These are phyloP conservation scores for Erythrophleum ivorense DNA, from an alignment of 331 rosid species.

Conservation along the genomic window DNA sequence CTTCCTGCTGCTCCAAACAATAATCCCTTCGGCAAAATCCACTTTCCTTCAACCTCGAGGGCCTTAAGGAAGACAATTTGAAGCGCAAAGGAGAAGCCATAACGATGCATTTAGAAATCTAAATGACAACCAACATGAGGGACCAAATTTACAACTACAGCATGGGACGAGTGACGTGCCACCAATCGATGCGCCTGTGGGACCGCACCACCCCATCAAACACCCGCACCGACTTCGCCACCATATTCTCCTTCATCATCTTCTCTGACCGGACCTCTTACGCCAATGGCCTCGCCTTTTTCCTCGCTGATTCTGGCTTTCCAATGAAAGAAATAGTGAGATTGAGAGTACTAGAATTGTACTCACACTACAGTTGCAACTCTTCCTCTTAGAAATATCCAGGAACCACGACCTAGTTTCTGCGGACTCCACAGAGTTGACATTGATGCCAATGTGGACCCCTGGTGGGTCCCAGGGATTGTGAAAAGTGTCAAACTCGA, in stretches of 20 bases:
- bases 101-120: background rate
- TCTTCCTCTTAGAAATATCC: background rate
- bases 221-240: constrained; percentile 26
- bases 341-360: constrained; percentile 6
- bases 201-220: constrained; percentile 5
- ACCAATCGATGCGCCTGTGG: constrained; percentile 27
- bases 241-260: constrained; percentile 43
- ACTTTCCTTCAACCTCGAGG: constrained; percentile 18
- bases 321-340: constrained; percentile 43
- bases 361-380: constrained; percentile 23
- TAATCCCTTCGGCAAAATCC: constrained; percentile 5
- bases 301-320: constrained; percentile 37
- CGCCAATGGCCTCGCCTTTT: constrained; percentile 49
- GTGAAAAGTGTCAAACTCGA: constrained; percentile 52
- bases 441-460: constrained; percentile 47
- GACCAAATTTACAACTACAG: constrained; percentile 29
- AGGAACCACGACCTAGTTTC: constrained; percentile 26
- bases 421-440: constrained; percentile 35
- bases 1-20: background rate
- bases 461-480: constrained; percentile 37
- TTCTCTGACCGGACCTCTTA: background rate
- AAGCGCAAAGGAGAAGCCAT: constrained; percentile 21
- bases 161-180: constrained; percentile 25
- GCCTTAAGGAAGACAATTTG: background rate
- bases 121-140: constrained; percentile 12